These are phyloP conservation scores for Lactuca saligna DNA, from an alignment of 129 eudicot genomes.

Conservation along the genomic window DNA sequence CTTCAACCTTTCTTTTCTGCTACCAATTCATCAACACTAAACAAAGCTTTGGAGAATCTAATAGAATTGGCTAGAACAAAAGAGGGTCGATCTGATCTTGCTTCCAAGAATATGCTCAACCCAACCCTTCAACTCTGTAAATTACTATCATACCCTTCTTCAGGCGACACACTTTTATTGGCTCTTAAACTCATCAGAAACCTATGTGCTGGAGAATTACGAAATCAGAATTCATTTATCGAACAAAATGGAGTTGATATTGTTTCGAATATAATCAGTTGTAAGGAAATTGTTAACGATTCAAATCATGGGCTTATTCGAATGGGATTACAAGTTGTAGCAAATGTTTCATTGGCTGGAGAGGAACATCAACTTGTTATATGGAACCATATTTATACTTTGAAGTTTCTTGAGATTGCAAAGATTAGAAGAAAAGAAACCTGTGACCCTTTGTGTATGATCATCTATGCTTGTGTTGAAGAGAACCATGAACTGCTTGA, in stretches of 20 bases:
- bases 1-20: conserved; percentile 40
- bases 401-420: conserved; percentile 54
- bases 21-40: conserved; percentile 45
- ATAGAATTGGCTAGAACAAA: conserved; percentile 44
- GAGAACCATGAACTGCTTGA: conserved; percentile 39
- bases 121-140: conserved; percentile 55
- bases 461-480: conserved; percentile 59
- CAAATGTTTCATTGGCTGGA: conserved; percentile 79
- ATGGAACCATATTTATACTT: conserved; percentile 55
- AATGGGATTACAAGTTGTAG: conserved; percentile 69
- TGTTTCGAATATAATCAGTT: conserved; percentile 33
- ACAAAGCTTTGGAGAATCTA: conserved; percentile 46
- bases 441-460: conserved; percentile 85
- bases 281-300: conserved; percentile 31
- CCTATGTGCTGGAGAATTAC: conserved; percentile 68
- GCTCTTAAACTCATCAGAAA: conserved; percentile 71
- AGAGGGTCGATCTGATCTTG: conserved; percentile 71
- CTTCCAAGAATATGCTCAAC: conserved; percentile 45
- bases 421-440: conserved; percentile 53
- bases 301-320: conserved; percentile 48
- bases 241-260: conserved; percentile 57
- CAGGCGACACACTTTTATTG: conserved; percentile 39
- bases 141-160: conserved; percentile 31
- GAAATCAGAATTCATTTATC: conserved; percentile 59
- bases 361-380: conserved; percentile 50